A percentile compares a stretch with the other conserved stretches of the same genome.
Conservation (phyloP, 2,329 filamentous ascomycete species). For the Aspergillus arachidicola region DNA sequence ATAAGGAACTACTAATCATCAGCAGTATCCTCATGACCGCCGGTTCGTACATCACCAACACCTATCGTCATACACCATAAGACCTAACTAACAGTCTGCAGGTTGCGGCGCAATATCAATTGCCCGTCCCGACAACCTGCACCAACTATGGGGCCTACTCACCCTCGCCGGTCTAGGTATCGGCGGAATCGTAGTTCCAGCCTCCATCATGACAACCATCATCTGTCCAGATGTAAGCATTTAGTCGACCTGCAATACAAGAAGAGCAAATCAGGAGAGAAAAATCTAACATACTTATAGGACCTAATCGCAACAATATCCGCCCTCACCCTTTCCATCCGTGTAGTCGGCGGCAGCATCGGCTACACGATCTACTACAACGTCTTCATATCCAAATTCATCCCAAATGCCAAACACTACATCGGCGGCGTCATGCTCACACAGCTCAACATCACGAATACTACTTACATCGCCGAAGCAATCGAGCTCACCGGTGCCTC, state of each 20-base stretch:
- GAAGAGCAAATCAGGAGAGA: background rate
- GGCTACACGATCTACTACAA: slow-evolving; percentile 65
- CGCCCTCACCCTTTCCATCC: slow-evolving; percentile 69
- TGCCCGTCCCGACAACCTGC: slow-evolving; percentile 55
- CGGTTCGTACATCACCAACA: slow-evolving; percentile 36
- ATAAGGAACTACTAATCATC: slow-evolving; percentile 61
- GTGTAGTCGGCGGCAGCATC: slow-evolving; percentile 67
- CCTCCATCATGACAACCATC: slow-evolving; percentile 69
- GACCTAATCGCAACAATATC: slow-evolving; percentile 70
- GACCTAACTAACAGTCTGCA: slow-evolving; percentile 15
- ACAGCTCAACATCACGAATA: slow-evolving; percentile 54
- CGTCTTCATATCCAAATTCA: slow-evolving; percentile 51
- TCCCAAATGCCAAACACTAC: slow-evolving; percentile 48
- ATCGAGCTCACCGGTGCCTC: slow-evolving; percentile 58
- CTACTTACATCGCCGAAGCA: slow-evolving; percentile 50
- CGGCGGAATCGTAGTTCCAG: slow-evolving; percentile 68
- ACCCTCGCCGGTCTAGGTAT: slow-evolving; percentile 65
- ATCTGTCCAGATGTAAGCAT: slow-evolving; percentile 63
- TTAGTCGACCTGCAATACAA: too few species aligned
- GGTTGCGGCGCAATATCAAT: slow-evolving; percentile 58
- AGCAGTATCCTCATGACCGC: slow-evolving; percentile 67
- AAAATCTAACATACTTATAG: slow-evolving; percentile 19
- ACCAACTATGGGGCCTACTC: slow-evolving; percentile 60
- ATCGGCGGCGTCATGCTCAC: slow-evolving; percentile 55
- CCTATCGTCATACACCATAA: background rate